These are phyloP conservation scores for Plasmodium relictum DNA, from an alignment of 169 alveolate genomes.

Conservation along the genomic window DNA sequence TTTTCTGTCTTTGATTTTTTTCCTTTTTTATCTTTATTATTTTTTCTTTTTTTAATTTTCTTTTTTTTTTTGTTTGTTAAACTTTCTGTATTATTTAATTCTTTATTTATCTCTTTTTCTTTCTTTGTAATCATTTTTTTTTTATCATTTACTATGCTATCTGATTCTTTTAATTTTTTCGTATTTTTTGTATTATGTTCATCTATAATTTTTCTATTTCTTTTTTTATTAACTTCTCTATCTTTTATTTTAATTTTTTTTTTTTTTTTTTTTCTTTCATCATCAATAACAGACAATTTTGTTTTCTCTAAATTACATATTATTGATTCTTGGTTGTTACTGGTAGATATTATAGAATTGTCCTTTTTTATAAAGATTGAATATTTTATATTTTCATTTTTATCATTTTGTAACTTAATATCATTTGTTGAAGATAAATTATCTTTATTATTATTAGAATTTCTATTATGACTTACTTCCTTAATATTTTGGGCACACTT, in stretches of 20 bases:
- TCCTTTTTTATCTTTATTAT: too few relatives aligned
- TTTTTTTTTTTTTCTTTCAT: background rate
- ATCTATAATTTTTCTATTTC: background rate
- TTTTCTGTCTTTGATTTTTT: background rate
- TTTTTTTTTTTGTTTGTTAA: background rate
- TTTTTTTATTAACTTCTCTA: constrained; percentile 7
- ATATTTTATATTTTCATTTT: constrained; percentile 26
- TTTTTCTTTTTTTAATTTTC: background rate
- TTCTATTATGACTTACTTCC: background rate
- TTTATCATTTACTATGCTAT: too few relatives aligned
- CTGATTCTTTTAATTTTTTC: background rate
- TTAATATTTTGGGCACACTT: constrained; percentile 48
- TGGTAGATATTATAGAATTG: background rate
- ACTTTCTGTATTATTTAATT: background rate
- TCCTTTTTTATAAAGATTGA: constrained; percentile 54
- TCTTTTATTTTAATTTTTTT: constrained; percentile 8
- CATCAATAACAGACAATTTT: background rate
- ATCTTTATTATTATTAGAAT: background rate
- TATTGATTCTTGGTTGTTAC: background rate
- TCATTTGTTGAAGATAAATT: background rate
- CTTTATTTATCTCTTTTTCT: too few relatives aligned
- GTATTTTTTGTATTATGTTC: background rate
- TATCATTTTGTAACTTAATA: constrained; percentile 7
- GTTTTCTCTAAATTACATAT: constrained; percentile 1
- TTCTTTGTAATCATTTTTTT: too few relatives aligned